phyloP scores from a whole-genome alignment of 257 asterid species.

The Solanum ahanhuiri region DNA sequence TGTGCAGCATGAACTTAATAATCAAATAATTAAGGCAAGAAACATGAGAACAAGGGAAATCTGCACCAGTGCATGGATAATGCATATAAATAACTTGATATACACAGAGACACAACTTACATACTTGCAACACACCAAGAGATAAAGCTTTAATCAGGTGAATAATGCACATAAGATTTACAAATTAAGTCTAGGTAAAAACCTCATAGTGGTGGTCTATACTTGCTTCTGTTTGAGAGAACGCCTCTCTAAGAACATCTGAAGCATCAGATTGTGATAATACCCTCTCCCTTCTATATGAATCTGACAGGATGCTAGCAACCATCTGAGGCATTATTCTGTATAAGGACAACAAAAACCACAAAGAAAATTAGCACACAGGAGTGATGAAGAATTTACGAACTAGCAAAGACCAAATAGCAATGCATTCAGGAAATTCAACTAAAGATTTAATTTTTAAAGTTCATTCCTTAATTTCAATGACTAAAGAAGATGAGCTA shows the following conservation, averaged over 20 bases:
- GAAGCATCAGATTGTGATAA: conserved; percentile 64
- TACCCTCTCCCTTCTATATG: conserved; percentile 61
- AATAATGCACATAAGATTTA: not conserved
- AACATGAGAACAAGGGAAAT: not conserved
- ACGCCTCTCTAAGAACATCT: conserved; percentile 92
- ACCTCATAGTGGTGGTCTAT: conserved; percentile 89
- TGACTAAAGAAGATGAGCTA: not conserved
- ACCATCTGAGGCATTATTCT: conserved; percentile 88
- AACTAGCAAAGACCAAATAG: not conserved
- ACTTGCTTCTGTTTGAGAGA: conserved; percentile 73
- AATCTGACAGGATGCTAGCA: conserved; percentile 68
- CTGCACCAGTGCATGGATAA: not conserved
- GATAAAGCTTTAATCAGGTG: not conserved
- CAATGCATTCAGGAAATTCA: not conserved
- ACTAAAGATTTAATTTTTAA: not conserved
- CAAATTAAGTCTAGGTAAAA: conserved; percentile 11
- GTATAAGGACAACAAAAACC: conserved; percentile 12
- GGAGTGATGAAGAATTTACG: not conserved
- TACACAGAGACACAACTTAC: not conserved
- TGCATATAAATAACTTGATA: not conserved
- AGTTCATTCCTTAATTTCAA: not conserved
- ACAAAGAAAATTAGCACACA: not conserved
- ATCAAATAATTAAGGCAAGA: not conserved
- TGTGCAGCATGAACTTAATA: not conserved
- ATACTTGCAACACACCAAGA: not conserved